Base-by-base conservation (phyloP, 2,329 filamentous ascomycete genomes). In the Cryoendolithus antarcticus region DNA sequence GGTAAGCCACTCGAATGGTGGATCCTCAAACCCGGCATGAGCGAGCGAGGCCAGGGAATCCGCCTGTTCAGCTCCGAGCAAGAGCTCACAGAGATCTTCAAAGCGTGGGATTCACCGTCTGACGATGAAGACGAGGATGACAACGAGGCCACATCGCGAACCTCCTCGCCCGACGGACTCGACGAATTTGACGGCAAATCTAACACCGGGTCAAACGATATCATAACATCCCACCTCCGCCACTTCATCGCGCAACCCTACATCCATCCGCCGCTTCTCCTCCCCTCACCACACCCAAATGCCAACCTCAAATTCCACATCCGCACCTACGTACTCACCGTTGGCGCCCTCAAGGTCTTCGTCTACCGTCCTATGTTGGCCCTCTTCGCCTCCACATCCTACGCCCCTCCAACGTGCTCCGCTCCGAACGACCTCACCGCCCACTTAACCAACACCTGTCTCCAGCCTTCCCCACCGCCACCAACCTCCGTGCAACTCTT, bases 11-110 rank as follows among this genome's bases (percentile, higher is more conserved):
- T 19, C 15, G 77, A 93, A 57, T 98, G 89, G 89, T 98, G 91
- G 91, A 96, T 98, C 48, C 62, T 98, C 43, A 98, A 98, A 63
- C 89, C 91, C 0, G 82, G 89, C 6, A 96, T 98, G 91, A 94
- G 86, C 59, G 91, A 98, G 57, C 75, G 89, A 15, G 91, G 89
- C 0, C 88, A 95, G 58, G 91, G 91, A 1, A 95, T 98, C 42
- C 68, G 85, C 30, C 66, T 98, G 1, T 98, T 98, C 60, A 83
- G 77, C 51, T 85, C 77, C 2, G 83, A 91, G 66, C 77, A 80
- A 40, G 80, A 93, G 55, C 65, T 98, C n/a, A 80, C 82, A 44
- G 71, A 58, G 9, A 91, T 98, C 39, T 98, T 96, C 55, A 86
- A 95, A 49, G 80, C 75, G 41, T 98, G 91, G 86, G 89, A 95